These are phyloP conservation scores for Coniella vitis DNA, from an alignment of 2,329 filamentous ascomycete genomes.

Conservation along the genomic window DNA sequence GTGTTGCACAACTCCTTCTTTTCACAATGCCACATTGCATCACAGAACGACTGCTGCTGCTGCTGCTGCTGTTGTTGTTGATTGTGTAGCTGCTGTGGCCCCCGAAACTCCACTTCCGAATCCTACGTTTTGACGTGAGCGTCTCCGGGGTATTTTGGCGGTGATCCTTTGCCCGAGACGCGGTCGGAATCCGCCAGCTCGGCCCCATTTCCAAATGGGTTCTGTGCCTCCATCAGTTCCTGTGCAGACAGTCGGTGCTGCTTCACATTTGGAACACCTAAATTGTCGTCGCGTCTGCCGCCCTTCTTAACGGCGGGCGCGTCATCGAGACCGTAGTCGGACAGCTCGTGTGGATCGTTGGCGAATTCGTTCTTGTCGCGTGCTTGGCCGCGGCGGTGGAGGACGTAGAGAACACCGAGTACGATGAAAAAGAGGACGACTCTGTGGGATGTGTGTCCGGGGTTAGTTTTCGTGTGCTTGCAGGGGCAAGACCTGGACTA, in stretches of 20 bases:
- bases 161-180: background rate
- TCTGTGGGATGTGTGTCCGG: background rate
- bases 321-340: slow-evolving; percentile 37
- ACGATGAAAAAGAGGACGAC: slow-evolving; percentile 9
- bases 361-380: slow-evolving; percentile 18
- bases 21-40: too few species aligned
- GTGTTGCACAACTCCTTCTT: too few species aligned
- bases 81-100: background rate
- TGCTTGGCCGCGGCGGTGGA: slow-evolving; percentile 10
- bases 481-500: too few species aligned
- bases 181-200: slow-evolving; percentile 9
- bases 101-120: background rate
- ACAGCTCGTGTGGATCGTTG: slow-evolving; percentile 23
- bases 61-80: background rate
- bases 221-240: slow-evolving; percentile 10
- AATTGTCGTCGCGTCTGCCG: background rate
- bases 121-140: slow-evolving; percentile 12
- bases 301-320: slow-evolving; percentile 14
- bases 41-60: background rate
- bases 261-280: background rate
- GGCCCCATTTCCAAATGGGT: slow-evolving; percentile 11
- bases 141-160: slow-evolving; percentile 13
- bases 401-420: slow-evolving; percentile 7
- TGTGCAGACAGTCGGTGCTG: slow-evolving; percentile 10
- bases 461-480: background rate